Conservation (phyloP, 495 filamentous ascomycete genomes). For the Penicillium ochrochloron region DNA sequence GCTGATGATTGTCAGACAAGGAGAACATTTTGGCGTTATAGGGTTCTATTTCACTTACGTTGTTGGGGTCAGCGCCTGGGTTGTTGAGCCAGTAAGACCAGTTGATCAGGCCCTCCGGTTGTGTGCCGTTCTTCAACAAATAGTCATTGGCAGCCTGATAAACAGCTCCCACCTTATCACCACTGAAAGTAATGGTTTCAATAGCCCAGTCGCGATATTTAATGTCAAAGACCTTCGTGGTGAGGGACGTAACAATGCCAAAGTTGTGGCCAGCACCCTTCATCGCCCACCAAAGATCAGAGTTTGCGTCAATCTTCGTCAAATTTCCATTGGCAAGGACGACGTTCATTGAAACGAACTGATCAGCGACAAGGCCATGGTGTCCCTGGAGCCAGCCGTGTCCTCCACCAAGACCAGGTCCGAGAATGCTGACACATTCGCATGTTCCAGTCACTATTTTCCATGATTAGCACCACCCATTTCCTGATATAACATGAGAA, state of each 20-base stretch:
- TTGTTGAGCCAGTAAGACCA: constrained; percentile 57
- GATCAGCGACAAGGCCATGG: constrained; percentile 64
- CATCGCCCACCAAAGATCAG: constrained; percentile 62
- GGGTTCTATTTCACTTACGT: constrained; percentile 23
- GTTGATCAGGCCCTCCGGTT: constrained; percentile 50
- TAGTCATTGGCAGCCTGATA: constrained; percentile 52
- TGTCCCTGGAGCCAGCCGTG: constrained; percentile 63
- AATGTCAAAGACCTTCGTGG: constrained; percentile 52
- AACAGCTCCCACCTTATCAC: constrained; percentile 53
- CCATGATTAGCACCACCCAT: neutral
- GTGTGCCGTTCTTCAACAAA: constrained; percentile 42
- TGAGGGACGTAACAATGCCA: constrained; percentile 59
- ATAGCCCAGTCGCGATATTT: constrained; percentile 46
- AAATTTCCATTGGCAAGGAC: constrained; percentile 60
- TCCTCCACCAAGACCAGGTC: constrained; percentile 64
- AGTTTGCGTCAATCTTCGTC: constrained; percentile 38
- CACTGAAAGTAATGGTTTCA: constrained; percentile 50
- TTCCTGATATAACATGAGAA: neutral
- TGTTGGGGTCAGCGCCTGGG: constrained; percentile 41
- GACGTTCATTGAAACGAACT: constrained; percentile 56
- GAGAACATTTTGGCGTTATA: neutral
- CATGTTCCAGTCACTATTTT: constrained; percentile 54
- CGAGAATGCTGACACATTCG: constrained; percentile 59
- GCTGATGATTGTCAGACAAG: constrained; percentile 18
- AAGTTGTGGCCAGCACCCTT: constrained; percentile 67